These are phyloP conservation scores for Lactifluus volemus DNA, from an alignment of 768 basidiomycete genomes.

Conservation along the genomic window DNA sequence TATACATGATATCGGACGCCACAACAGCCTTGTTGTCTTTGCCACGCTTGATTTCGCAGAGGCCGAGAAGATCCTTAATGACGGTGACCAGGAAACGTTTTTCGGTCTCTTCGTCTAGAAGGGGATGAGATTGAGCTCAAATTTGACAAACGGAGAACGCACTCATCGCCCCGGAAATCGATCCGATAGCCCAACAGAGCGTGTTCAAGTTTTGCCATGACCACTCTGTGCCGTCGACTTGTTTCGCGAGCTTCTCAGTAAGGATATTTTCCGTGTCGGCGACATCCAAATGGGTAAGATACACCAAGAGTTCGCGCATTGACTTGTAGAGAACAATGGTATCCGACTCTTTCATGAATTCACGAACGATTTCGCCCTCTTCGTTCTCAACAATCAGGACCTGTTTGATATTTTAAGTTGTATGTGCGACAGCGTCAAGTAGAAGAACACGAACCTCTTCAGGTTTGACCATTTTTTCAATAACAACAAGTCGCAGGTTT, in stretches of 20 bases:
- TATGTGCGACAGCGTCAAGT: slow-evolving; percentile 6
- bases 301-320: slow-evolving; percentile 96
- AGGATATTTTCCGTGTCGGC: slow-evolving; percentile 94
- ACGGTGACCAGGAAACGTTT: slow-evolving; percentile 98
- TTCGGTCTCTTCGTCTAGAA: slow-evolving; percentile 91
- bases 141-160: slow-evolving; percentile 27
- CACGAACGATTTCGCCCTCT: slow-evolving; percentile 97
- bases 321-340: slow-evolving; percentile 98
- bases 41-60: slow-evolving; percentile 97
- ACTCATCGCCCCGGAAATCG: slow-evolving; percentile 99
- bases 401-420: slow-evolving; percentile 32
- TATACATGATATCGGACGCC: slow-evolving; percentile 95
- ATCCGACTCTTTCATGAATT: slow-evolving; percentile 98
- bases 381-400: slow-evolving; percentile 98
- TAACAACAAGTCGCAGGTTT: slow-evolving; percentile 90
- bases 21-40: slow-evolving; percentile 99
- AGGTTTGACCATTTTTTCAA: slow-evolving; percentile 99
- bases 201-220: slow-evolving; percentile 99
- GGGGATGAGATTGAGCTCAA: not conserved
- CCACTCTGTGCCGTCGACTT: slow-evolving; percentile 97
- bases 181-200: slow-evolving; percentile 99
- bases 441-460: slow-evolving; percentile 64
- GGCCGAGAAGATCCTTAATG: slow-evolving; percentile 95
- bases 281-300: slow-evolving; percentile 95
- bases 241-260: slow-evolving; percentile 94